Conservation (phyloP, 768 basidiomycete genomes). For the Trichaptum fuscoviolaceum region DNA sequence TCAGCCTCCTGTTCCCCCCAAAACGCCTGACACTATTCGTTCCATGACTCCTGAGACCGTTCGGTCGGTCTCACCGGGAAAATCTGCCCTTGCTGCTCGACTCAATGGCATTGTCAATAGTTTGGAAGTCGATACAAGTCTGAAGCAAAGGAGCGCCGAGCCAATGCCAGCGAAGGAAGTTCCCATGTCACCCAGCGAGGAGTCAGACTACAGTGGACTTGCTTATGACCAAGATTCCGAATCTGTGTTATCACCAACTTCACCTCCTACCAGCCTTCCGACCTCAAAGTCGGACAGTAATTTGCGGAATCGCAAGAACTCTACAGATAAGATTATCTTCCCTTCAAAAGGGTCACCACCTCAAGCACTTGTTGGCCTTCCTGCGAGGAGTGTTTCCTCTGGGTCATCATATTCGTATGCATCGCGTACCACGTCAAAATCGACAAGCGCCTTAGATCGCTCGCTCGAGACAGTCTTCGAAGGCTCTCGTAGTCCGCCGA, state of each 20-base stretch:
- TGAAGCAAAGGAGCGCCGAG: neutral
- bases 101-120: neutral
- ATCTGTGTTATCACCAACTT: slow-evolving; percentile 21
- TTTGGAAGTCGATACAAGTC: neutral
- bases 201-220: slow-evolving; percentile 26
- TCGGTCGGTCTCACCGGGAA: neutral
- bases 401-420: slow-evolving; percentile 19
- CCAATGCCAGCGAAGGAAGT: neutral
- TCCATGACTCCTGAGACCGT: neutral
- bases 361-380: slow-evolving; percentile 7
- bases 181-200: slow-evolving; percentile 17
- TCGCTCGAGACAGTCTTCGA: slow-evolving; percentile 50
- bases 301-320: neutral
- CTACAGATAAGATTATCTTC: neutral
- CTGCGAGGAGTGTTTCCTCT: slow-evolving; percentile 22
- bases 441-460: slow-evolving; percentile 37
- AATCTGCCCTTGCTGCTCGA: neutral
- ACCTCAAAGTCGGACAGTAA: neutral
- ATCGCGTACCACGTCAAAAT: slow-evolving; percentile 23
- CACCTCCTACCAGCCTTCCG: slow-evolving; percentile 2
- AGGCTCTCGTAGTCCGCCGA: slow-evolving; percentile 25
- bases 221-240: slow-evolving; percentile 31
- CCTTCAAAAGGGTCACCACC: neutral
- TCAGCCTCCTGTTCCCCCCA: slow-evolving; percentile 23
- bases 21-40: slow-evolving; percentile 19